A percentile compares a stretch with the other conserved stretches of the same genome.
These are phyloP conservation scores for Penicillium sp. DNA, from an alignment of 2,329 filamentous ascomycete genomes.

Conservation along the genomic window DNA sequence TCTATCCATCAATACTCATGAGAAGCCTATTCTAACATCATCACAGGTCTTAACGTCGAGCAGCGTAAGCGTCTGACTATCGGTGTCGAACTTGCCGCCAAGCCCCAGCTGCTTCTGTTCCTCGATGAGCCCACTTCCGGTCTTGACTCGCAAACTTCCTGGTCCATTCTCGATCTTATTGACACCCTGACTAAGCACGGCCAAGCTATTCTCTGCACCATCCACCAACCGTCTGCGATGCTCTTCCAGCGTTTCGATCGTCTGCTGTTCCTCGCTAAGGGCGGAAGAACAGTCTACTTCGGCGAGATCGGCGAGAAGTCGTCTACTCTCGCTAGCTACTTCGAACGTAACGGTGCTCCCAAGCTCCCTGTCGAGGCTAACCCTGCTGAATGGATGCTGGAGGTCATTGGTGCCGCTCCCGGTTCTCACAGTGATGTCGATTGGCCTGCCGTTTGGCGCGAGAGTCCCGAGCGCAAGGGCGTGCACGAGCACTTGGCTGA, in stretches of 20 bases:
- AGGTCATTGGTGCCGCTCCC: slow-evolving; percentile 64
- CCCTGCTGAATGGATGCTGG: slow-evolving; percentile 77
- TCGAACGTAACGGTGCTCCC: slow-evolving; percentile 68
- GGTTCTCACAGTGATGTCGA: slow-evolving; percentile 68
- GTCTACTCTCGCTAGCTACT: slow-evolving; percentile 64
- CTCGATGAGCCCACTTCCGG: slow-evolving; percentile 95
- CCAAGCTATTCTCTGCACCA: slow-evolving; percentile 94
- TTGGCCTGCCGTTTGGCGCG: slow-evolving; percentile 69
- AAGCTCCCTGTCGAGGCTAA: slow-evolving; percentile 68
- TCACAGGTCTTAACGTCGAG: slow-evolving; percentile 61
- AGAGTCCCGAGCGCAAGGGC: slow-evolving; percentile 61
- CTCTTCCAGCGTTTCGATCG: slow-evolving; percentile 84
- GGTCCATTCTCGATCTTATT: slow-evolving; percentile 86
- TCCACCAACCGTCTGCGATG: slow-evolving; percentile 96
- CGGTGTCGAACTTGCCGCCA: slow-evolving; percentile 93
- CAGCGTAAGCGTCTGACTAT: slow-evolving; percentile 83
- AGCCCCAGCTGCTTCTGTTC: slow-evolving; percentile 87
- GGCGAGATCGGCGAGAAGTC: slow-evolving; percentile 69
- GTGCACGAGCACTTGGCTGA: slow-evolving; percentile 64
- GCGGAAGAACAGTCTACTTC: slow-evolving; percentile 73
- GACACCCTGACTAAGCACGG: slow-evolving; percentile 89
- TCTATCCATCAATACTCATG: not conserved
- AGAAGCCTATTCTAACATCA: not conserved
- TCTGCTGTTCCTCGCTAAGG: slow-evolving; percentile 67
- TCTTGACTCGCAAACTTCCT: slow-evolving; percentile 90